Base-by-base conservation (phyloP, 805 yeast species). In the Starmerella gropengiesseri region DNA sequence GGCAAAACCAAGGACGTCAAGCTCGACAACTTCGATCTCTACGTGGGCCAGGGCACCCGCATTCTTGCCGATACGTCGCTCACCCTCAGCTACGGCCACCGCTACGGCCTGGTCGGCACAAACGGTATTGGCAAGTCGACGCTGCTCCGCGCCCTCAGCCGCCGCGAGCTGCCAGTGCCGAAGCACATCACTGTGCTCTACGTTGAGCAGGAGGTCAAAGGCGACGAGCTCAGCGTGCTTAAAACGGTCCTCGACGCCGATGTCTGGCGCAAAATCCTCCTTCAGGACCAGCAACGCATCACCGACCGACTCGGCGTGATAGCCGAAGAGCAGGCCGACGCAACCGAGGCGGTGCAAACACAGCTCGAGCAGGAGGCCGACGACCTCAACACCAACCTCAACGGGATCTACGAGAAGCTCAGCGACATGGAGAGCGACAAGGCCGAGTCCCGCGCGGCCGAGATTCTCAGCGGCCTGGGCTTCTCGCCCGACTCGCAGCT, bases 101-200 rank as follows among this genome's bases (percentile, higher is more conserved):
- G 97, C 60, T 91, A 91, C 55, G 99, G 98, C 75, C 67, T 91
- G 41, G 95, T 91, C 33, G 99, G 99, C 63, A 94, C 87, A 60
- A 91, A 91, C 68, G 99, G 99, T 89, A 87, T 91, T 54, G 99
- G 99, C 78, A 91, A 91, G 63, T 87, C 97, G 33, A 91, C 98
- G 0, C 66, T 91, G 41, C 68, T 91, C 59, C 73, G 84, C 53
- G 99, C 99, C 0, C 67, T 91, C 41, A 80, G 96, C 1, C 75
- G 94, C 61, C 80, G 99, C 73, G 98, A 91, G 59, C 69, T 91
- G 54, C 77, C 85, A 45, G 81, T 91, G 54, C 97, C 98, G 12
- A 86, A 83, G 55, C 97, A 91, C 61, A 89, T 91, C 50, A 83
- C 97, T 2, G 83, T 91, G 62, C 70, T 91, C 54, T 95, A 91